Conservation (phyloP, 768 basidiomycete genomes). For the Mycena albidolilacea region DNA sequence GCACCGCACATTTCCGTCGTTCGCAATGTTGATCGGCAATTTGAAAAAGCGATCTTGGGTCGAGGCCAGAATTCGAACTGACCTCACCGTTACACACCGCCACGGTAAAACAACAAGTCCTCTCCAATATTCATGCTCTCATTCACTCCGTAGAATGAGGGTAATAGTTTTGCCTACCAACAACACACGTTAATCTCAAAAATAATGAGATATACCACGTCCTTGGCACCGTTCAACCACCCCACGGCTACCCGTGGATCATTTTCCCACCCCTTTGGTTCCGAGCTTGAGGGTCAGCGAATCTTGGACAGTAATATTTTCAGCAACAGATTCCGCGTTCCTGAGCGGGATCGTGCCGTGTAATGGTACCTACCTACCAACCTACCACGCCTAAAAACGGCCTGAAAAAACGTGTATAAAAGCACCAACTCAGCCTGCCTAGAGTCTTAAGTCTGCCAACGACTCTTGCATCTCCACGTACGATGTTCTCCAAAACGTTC, state of each 20-base stretch:
- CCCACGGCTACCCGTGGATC: too few relatives aligned
- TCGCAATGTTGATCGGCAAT: not conserved
- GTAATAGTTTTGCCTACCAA: not conserved
- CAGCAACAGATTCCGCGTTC: not conserved
- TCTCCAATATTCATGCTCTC: not conserved
- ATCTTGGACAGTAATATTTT: not conserved
- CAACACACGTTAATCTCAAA: too few relatives aligned
- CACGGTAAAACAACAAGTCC: too few relatives aligned
- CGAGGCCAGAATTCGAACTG: too few relatives aligned
- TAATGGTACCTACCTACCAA: too few relatives aligned
- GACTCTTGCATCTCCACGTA: conserved; percentile 4
- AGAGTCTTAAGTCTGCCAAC: not conserved
- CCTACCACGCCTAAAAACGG: not conserved
- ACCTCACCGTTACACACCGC: too few relatives aligned
- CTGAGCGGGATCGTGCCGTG: too few relatives aligned
- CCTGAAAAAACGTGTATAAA: not conserved
- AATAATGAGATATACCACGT: too few relatives aligned
- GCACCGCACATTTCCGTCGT: not conserved
- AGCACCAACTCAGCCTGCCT: not conserved
- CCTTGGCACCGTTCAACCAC: too few relatives aligned
- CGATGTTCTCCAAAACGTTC: conserved; percentile 29
- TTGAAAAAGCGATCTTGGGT: too few relatives aligned
- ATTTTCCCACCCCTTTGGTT: not conserved
- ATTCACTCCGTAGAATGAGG: not conserved
- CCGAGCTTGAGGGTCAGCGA: not conserved